Conservation (phyloP, 768 basidiomycete species). For the Xerocomus brunneocitrinus region DNA sequence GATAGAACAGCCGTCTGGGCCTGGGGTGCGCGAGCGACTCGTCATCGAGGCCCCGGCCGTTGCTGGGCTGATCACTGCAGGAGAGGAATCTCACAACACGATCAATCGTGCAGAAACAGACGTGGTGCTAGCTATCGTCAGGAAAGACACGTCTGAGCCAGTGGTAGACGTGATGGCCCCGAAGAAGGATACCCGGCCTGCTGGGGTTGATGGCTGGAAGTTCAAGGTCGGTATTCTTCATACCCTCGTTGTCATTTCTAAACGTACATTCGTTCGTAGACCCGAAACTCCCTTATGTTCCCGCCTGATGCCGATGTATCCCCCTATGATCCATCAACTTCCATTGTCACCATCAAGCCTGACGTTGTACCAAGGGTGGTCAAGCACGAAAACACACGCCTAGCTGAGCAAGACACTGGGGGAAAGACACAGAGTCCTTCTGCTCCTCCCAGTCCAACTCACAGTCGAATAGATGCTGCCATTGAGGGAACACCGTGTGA, state of each 20-base stretch:
- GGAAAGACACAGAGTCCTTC: slow-evolving; percentile 40
- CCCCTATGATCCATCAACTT: slow-evolving; percentile 55
- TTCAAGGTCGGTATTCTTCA: slow-evolving; percentile 55
- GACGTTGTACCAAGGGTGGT: slow-evolving; percentile 58
- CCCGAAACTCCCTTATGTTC: slow-evolving; percentile 95
- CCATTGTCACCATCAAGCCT: slow-evolving; percentile 25
- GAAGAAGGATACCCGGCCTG: slow-evolving; percentile 64
- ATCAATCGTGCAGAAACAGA: slow-evolving; percentile 11
- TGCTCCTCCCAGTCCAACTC: slow-evolving; percentile 82
- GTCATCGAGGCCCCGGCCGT: slow-evolving; percentile 55
- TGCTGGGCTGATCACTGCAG: slow-evolving; percentile 48
- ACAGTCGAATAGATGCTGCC: slow-evolving; percentile 87
- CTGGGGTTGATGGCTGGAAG: slow-evolving; percentile 76
- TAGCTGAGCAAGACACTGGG: slow-evolving; percentile 64
- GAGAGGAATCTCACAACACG: not conserved
- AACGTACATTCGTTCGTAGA: slow-evolving; percentile 39
- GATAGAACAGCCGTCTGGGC: slow-evolving; percentile 58
- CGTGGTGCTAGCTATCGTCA: slow-evolving; percentile 15
- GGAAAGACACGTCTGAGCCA: slow-evolving; percentile 27
- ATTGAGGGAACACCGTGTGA: slow-evolving; percentile 89
- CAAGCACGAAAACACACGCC: slow-evolving; percentile 74
- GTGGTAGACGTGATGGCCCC: slow-evolving; percentile 76
- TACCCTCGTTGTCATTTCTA: not conserved
- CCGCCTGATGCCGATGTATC: slow-evolving; percentile 85
- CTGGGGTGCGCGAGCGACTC: slow-evolving; percentile 67